These are phyloP conservation scores for Apiospora phragmitis DNA, from an alignment of 2,329 filamentous ascomycete species.

Conservation along the genomic window DNA sequence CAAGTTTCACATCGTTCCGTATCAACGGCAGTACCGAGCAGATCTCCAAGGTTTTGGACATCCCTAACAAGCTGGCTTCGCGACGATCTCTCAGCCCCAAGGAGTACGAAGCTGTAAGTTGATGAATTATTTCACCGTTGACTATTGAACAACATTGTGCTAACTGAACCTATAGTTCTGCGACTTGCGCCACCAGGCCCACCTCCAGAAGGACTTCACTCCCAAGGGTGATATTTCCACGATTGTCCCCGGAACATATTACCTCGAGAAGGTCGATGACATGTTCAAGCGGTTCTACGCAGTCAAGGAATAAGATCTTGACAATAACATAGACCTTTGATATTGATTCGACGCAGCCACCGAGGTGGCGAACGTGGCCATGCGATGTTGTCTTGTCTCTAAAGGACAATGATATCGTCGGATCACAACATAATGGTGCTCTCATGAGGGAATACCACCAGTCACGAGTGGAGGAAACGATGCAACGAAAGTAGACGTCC, in stretches of 20 bases:
- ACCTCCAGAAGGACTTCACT: slow-evolving; percentile 77
- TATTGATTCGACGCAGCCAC: neutral
- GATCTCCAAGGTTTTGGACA: slow-evolving; percentile 68
- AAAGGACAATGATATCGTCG: neutral
- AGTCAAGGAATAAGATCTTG: slow-evolving; percentile 64
- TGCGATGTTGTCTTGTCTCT: neutral
- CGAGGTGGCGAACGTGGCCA: neutral
- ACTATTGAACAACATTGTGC: slow-evolving; percentile 8
- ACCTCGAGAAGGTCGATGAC: slow-evolving; percentile 77
- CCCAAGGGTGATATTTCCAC: slow-evolving; percentile 69
- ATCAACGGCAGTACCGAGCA: slow-evolving; percentile 68
- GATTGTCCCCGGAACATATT: slow-evolving; percentile 70
- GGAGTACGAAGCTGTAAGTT: slow-evolving; percentile 71
- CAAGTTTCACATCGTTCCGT: slow-evolving; percentile 73
- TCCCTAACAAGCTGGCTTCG: slow-evolving; percentile 66
- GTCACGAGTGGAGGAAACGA: neutral
- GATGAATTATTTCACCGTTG: neutral
- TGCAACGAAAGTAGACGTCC: slow-evolving; percentile 5
- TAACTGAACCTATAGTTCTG: slow-evolving; percentile 62
- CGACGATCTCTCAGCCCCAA: slow-evolving; percentile 68
- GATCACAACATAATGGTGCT: neutral
- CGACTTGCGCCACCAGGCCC: slow-evolving; percentile 77
- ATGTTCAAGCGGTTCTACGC: slow-evolving; percentile 83
- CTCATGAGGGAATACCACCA: neutral
- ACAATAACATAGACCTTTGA: neutral